Conservation (phyloP, 495 filamentous ascomycete genomes). For the Xylaria grammica region DNA sequence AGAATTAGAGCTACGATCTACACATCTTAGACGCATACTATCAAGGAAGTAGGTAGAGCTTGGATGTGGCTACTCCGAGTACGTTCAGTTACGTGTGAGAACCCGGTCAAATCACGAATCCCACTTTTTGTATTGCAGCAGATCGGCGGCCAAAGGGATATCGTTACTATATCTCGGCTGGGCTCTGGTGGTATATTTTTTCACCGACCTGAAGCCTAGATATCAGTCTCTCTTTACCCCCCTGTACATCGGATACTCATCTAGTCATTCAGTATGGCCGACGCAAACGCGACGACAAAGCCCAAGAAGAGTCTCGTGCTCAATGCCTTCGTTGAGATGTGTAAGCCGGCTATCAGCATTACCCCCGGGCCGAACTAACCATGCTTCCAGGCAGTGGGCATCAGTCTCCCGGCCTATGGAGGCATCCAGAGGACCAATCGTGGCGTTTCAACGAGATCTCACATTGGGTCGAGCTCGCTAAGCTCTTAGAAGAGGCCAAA, state of each 20-base stretch:
- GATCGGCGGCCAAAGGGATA: constrained; percentile 1
- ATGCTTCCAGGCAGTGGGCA: constrained; percentile 58
- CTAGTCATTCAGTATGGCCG: constrained; percentile 12
- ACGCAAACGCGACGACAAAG: constrained; percentile 7
- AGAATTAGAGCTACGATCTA: constrained; percentile 1
- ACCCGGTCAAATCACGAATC: neutral
- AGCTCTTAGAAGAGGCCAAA: constrained; percentile 61
- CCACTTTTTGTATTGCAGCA: constrained; percentile 1
- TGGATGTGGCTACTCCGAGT: constrained; percentile 1
- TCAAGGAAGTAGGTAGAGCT: constrained; percentile 1
- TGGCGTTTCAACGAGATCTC: constrained; percentile 57
- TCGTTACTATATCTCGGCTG: constrained; percentile 1
- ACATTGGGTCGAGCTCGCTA: constrained; percentile 63
- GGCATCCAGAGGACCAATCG: constrained; percentile 59
- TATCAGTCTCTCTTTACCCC: constrained; percentile 4
- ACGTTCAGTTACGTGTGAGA: constrained; percentile 2
- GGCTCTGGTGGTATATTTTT: constrained; percentile 10
- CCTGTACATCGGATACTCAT: constrained; percentile 2
- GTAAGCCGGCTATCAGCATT: constrained; percentile 30
- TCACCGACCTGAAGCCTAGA: neutral
- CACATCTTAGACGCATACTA: constrained; percentile 1
- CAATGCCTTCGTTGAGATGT: constrained; percentile 69
- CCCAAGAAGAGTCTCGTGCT: constrained; percentile 65
- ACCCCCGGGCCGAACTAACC: constrained; percentile 6
- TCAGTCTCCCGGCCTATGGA: constrained; percentile 67